Evolutionary conservation across 495 filamentous ascomycete genomes (phyloP).

Genomic region (Xanthoparmelia taractica): DNA sequence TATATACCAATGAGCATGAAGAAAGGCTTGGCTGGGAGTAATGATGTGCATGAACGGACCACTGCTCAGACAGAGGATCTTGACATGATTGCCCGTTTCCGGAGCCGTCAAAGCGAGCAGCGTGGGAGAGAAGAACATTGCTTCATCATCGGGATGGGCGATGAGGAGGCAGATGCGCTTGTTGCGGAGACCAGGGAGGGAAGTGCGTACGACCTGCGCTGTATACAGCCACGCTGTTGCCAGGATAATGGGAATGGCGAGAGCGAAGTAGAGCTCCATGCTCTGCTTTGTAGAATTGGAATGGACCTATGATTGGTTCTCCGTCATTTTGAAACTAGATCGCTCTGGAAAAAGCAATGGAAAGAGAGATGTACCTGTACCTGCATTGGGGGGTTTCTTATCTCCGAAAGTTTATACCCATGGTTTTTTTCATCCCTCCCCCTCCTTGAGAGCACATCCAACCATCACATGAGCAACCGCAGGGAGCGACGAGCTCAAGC

Average conservation of each 20-base stretch:
- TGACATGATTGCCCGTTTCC: slow-evolving; percentile 75
- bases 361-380: neutral
- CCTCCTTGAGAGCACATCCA: no score
- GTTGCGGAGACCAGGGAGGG: slow-evolving; percentile 63
- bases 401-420: neutral
- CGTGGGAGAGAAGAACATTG: slow-evolving; percentile 97
- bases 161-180: slow-evolving; percentile 86
- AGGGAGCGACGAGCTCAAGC: slow-evolving; percentile 43
- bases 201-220: slow-evolving; percentile 41
- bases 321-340: neutral
- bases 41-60: slow-evolving; percentile 40
- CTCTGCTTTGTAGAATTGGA: neutral
- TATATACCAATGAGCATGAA: slow-evolving; percentile 12
- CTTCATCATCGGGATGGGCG: slow-evolving; percentile 96
- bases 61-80: slow-evolving; percentile 85
- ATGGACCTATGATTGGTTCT: neutral
- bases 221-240: slow-evolving; percentile 50
- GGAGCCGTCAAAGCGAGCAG: slow-evolving; percentile 69
- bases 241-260: slow-evolving; percentile 54
- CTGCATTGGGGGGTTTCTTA: neutral
- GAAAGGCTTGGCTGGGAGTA: neutral
- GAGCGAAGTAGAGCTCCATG: slow-evolving; percentile 44
- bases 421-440: no score
- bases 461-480: slow-evolving; percentile 32
- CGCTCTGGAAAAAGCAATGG: neutral